Conservation (phyloP, 2,329 filamentous ascomycete species). For the Coleophoma eucalyptorum region DNA sequence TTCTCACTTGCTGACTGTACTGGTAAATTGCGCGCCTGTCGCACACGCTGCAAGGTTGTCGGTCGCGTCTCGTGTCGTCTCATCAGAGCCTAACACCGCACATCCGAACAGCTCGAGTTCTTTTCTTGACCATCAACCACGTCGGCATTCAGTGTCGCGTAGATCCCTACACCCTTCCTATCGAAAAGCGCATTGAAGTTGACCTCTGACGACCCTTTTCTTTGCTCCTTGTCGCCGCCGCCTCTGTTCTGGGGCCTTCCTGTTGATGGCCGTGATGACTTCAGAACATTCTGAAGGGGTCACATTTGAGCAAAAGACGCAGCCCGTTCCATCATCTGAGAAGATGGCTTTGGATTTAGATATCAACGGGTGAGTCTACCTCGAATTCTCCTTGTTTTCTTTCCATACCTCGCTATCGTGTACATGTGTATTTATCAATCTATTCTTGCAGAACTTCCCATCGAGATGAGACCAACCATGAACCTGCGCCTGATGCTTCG, state of each 20-base stretch:
- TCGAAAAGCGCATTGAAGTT: conserved; percentile 4
- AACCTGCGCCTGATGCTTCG: conserved; percentile 16
- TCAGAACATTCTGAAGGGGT: conserved; percentile 34
- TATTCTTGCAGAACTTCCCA: conserved; percentile 24
- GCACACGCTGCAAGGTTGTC: background rate
- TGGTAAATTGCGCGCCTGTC: background rate
- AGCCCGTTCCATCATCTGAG: conserved; percentile 39
- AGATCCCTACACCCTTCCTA: background rate
- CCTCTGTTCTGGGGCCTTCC: conserved; percentile 20
- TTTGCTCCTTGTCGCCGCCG: conserved; percentile 4
- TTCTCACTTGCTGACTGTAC: background rate
- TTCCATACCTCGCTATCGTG: conserved; percentile 20
- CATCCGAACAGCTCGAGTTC: background rate
- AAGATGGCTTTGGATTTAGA: conserved; percentile 49
- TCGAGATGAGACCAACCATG: conserved; percentile 23
- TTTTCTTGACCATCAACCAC: background rate
- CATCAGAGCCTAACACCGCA: background rate
- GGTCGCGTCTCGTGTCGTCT: too few species aligned
- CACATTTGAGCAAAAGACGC: conserved; percentile 45
- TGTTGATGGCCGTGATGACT: conserved; percentile 50
- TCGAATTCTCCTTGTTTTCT: conserved; percentile 20
- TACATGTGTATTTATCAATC: conserved; percentile 28
- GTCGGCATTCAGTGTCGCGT: background rate
- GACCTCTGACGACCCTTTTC: too few species aligned
- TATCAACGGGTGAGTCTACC: conserved; percentile 55